Evolutionary conservation across 2,329 filamentous ascomycete species (phyloP), one percentile per base, ranked within the genome.

Genomic region (Metarhizium robertsii): DNA sequence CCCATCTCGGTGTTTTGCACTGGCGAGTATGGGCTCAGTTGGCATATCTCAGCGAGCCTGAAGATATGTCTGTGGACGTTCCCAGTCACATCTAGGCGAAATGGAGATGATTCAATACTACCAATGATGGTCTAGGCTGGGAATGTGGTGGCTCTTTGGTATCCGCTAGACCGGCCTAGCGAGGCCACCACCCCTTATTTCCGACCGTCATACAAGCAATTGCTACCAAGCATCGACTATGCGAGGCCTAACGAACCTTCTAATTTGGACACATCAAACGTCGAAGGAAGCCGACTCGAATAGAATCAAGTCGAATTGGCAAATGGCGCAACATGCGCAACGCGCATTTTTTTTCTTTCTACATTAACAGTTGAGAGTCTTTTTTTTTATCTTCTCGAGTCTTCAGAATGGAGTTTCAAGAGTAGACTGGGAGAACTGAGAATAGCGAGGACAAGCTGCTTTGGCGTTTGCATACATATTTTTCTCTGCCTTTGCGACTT

Each of bases 11-110:
- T 14, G 79, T 94, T 6, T 73, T 97, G 29, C 91, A 96, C 70
- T 96, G 92, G 91, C 81, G 89, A 51, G 87, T 96, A 3, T 97
- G 92, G 90, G 81, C 82, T 1, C 81, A 83, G 2, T 75, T 95
- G 53, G 83, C 87, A 13, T 96, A 96, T 66, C 61, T 72, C 14
- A 70, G 69, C 30, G 76, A 75, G 32, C 57, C 64, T 34, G 70
- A 74, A 53, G 68, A 67, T 51, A 68, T 70, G 65, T 58, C 62
- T 32, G 57, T 70, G 54, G 70, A 73, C 14, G 29, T 25, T 16
- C 25, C 45, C 5, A 20, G 18, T 1, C 11, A 30, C 20, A 18
- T 48, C 16, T n/a, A 14, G 20, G 20, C 25, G 25, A 29, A 48
- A 5, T 11, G 14, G 1, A 8, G 25, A 4, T 48, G 20, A 30